A percentile compares a stretch with the other conserved stretches of the same genome.
phyloP scores from a whole-genome alignment of 75 land plant species.

The Pinus taeda region DNA sequence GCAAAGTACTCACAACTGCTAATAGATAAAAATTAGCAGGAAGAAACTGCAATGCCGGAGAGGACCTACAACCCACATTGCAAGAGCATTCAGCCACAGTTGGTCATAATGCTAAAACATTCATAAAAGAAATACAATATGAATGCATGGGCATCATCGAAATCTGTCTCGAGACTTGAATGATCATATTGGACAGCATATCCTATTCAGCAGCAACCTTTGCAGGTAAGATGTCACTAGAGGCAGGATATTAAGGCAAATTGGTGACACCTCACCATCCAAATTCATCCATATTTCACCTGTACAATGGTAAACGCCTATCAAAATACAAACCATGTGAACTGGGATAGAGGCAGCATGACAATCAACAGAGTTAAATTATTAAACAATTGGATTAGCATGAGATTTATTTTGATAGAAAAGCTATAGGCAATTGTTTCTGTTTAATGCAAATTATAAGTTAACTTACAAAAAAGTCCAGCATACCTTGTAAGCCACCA shows the following conservation, averaged over 20 bases:
- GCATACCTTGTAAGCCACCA: conserved; percentile 63
- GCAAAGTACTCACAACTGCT: conserved; percentile 50
- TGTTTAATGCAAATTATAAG: background rate
- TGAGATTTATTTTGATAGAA: background rate
- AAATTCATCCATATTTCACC: conserved; percentile 94
- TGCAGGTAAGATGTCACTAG: conserved; percentile 41
- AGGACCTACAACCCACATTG: conserved; percentile 37
- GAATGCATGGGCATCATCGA: background rate
- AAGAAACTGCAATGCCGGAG: conserved; percentile 56
- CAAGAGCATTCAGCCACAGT: background rate
- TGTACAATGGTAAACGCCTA: conserved; percentile 12
- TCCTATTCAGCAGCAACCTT: conserved; percentile 21
- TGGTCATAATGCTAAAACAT: background rate
- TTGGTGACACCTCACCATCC: conserved; percentile 89
- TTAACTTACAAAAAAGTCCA: background rate
- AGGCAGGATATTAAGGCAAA: conserved; percentile 74
- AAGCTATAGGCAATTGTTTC: background rate
- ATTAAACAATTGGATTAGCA: background rate
- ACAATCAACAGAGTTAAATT: background rate
- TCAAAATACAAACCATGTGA: background rate
- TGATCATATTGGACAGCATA: background rate
- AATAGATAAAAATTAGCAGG: conserved; percentile 68
- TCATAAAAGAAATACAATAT: background rate
- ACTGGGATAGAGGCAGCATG: background rate
- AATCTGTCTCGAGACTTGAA: background rate